Conservation (phyloP, 768 basidiomycete species). For the Termitomyces titanicus region DNA sequence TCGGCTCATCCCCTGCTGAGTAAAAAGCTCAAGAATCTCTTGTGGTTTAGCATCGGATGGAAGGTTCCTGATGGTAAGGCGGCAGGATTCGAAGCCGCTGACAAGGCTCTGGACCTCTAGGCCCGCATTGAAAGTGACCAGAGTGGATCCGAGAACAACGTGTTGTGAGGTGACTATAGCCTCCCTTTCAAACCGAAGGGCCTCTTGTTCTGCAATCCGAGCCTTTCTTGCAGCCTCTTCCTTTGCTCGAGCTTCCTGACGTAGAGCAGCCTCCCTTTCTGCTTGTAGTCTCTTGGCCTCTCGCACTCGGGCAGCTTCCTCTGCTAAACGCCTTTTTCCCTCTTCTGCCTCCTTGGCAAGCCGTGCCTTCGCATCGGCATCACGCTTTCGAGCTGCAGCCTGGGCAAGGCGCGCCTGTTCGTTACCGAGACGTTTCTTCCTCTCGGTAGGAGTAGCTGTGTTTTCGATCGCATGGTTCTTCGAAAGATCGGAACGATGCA, state of each 20-base stretch:
- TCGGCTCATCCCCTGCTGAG: constrained; percentile 36
- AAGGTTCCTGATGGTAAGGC: constrained; percentile 42
- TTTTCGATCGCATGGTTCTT: neutral
- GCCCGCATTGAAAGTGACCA: constrained; percentile 50
- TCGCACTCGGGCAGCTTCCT: constrained; percentile 15
- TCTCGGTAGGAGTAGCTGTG: neutral
- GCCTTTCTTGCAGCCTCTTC: constrained; percentile 7
- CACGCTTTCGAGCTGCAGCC: neutral
- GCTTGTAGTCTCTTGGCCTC: constrained; percentile 10
- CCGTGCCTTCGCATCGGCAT: neutral
- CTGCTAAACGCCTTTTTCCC: neutral
- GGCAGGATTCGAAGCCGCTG: constrained; percentile 51
- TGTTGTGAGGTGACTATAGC: constrained; percentile 38
- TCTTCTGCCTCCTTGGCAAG: neutral
- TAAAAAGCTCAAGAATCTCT: constrained; percentile 42
- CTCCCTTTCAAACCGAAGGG: constrained; percentile 26
- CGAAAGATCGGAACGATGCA: neutral
- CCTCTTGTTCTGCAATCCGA: constrained; percentile 7
- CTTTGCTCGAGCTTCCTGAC: constrained; percentile 5
- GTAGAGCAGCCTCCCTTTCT: constrained; percentile 2
- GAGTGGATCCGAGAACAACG: constrained; percentile 41
- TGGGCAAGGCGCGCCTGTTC: neutral
- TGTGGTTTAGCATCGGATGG: constrained; percentile 33
- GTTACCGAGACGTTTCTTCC: neutral
- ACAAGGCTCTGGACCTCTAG: constrained; percentile 40